Conservation (phyloP, 2,329 filamentous ascomycete species). For the Scedosporium apiospermum region DNA sequence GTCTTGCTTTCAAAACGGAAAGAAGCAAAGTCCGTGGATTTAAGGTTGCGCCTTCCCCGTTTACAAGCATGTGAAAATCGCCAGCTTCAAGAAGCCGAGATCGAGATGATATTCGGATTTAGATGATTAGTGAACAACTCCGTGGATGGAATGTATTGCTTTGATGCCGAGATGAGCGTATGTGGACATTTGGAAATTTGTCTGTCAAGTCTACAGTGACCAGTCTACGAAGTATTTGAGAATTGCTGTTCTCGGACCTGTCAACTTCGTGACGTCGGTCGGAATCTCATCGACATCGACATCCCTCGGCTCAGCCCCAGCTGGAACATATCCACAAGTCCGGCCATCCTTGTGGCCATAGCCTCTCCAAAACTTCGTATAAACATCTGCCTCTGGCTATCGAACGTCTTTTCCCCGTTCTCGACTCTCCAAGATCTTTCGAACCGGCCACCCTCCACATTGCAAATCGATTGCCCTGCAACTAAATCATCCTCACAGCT, state of each 20-base stretch:
- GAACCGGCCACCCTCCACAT: neutral
- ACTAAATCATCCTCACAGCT: too few relatives aligned
- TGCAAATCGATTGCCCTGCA: neutral
- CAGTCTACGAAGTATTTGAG: neutral
- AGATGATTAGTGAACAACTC: neutral
- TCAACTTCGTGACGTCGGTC: neutral
- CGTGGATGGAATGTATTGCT: neutral
- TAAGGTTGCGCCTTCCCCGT: neutral
- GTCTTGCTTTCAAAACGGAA: neutral
- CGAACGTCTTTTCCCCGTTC: neutral
- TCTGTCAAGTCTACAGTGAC: too few relatives aligned
- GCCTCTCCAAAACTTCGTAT: neutral
- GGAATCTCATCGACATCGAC: neutral
- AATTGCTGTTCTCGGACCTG: neutral
- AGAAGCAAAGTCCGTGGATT: neutral
- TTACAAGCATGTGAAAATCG: neutral
- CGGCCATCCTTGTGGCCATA: neutral
- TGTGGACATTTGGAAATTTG: too few relatives aligned
- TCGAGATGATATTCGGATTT: neutral
- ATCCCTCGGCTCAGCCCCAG: conserved; percentile 1
- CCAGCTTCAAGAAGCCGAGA: neutral
- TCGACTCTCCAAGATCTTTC: neutral
- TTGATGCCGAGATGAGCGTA: too few relatives aligned
- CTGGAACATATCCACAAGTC: neutral
- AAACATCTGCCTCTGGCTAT: neutral